A percentile compares a stretch with the other conserved stretches of the same genome.
These are phyloP conservation scores for Aspergillus proliferans DNA, from an alignment of 2,329 filamentous ascomycete species.

Conservation along the genomic window DNA sequence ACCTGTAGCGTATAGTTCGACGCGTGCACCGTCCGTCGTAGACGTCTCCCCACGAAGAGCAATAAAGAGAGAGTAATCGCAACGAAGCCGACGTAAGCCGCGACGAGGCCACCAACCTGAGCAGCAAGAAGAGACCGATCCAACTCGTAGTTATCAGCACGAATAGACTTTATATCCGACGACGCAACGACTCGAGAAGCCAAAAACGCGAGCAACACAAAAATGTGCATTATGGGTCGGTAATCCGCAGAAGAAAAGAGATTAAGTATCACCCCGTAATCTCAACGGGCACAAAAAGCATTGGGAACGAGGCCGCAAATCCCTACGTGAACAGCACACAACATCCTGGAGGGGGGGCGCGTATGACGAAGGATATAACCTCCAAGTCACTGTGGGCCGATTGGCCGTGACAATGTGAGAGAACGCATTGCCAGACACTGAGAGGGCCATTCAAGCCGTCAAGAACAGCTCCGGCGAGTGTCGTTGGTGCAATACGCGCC, in stretches of 20 bases:
- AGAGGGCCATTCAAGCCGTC: constrained; percentile 2
- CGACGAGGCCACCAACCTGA: constrained; percentile 77
- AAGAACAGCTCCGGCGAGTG: not conserved
- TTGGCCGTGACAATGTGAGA: constrained; percentile 24
- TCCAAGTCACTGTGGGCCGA: constrained; percentile 11
- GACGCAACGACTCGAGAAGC: constrained; percentile 9
- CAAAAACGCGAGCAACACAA: constrained; percentile 6
- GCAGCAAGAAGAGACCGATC: constrained; percentile 64
- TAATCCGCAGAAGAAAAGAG: constrained; percentile 6
- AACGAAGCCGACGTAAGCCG: constrained; percentile 72
- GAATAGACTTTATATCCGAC: constrained; percentile 1
- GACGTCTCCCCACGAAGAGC: constrained; percentile 55
- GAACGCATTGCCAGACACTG: not conserved
- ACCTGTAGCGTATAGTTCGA: constrained; percentile 49
- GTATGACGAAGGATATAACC: constrained; percentile 13
- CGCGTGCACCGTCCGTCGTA: constrained; percentile 46
- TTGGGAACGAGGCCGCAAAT: constrained; percentile 22
- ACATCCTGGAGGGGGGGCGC: constrained; percentile 15
- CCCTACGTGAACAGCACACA: constrained; percentile 15
- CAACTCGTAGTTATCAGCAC: constrained; percentile 21
- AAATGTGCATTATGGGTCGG: constrained; percentile 8
- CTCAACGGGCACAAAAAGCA: constrained; percentile 4
- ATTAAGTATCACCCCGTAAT: constrained; percentile 17
- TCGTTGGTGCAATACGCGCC: constrained; percentile 5
- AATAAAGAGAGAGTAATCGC: constrained; percentile 65